Evolutionary conservation across 352 stramenopile species (phyloP), one percentile per base, ranked within the genome.

Genomic region (Pilasporangium apinafurcum): DNA sequence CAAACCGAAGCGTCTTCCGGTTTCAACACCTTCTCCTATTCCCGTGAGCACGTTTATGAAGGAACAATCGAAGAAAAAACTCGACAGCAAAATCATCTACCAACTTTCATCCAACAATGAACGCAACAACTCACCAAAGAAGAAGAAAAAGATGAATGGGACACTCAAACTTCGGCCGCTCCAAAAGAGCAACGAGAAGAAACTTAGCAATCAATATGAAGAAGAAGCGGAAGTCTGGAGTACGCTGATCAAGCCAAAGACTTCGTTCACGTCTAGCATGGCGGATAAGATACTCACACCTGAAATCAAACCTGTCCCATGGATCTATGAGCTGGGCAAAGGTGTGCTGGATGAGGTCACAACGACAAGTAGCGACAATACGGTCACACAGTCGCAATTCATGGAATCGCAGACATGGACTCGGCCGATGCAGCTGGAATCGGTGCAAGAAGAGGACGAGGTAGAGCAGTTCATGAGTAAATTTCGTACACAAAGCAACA

Each of bases 251-350:
- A n/a, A n/a, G n/a, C n/a, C n/a, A n/a, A n/a, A n/a, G n/a, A n/a
- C n/a, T n/a, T n/a, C n/a, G n/a, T n/a, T n/a, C n/a, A n/a, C n/a
- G n/a, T n/a, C n/a, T n/a, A n/a, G n/a, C n/a, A n/a, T n/a, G n/a
- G n/a, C n/a, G n/a, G n/a, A n/a, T n/a, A n/a, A n/a, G n/a, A n/a
- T n/a, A 1, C 52, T 86, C 8, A 82, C 67, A 25, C 67, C 73
- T 10, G 73, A 83, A 54, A 86, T 86, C 57, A 79, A 76, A 28
- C 67, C 67, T 4, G 56, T 68, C 5, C 63, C 69, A 18, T 86
- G 73, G 73, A 62, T 72, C 32, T 59, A 71, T 30, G 64, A 68
- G 26, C 57, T 86, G 4, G 44, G 51, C 1, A 62, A 70, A 42
- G 56, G 63, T 17, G 56, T 75, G 8, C 34, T 73, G 17, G 46